A percentile compares a stretch with the other conserved stretches of the same genome.
phyloP scores from a whole-genome alignment of 2,329 filamentous ascomycete species.

The Aspergillus fructus region DNA sequence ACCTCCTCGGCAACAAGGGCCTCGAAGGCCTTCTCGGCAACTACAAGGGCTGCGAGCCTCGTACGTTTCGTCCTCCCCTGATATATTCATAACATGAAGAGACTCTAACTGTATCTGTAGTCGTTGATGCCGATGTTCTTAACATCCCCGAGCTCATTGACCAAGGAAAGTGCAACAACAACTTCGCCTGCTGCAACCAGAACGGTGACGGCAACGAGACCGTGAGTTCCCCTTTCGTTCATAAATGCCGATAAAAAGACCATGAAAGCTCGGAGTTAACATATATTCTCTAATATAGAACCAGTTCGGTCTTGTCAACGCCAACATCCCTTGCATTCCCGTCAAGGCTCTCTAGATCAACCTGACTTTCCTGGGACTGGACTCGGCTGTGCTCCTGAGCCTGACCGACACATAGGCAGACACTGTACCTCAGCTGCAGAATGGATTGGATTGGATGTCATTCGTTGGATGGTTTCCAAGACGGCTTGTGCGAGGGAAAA shows the following conservation, averaged over 20 bases:
- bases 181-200: slow-evolving; percentile 14
- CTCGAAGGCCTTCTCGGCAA: background rate
- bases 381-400: too few species aligned
- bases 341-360: background rate
- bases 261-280: background rate
- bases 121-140: background rate
- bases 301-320: background rate
- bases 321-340: background rate
- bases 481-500: too few species aligned
- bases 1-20: background rate
- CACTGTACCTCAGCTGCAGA: too few species aligned
- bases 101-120: background rate
- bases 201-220: background rate
- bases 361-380: background rate
- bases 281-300: background rate
- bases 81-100: too few species aligned
- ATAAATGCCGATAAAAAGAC: background rate
- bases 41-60: slow-evolving; percentile 5
- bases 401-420: too few species aligned
- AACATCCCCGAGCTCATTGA: background rate
- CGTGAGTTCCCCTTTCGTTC: background rate
- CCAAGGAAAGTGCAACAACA: slow-evolving; percentile 6
- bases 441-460: too few species aligned
- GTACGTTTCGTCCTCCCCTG: background rate
- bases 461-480: too few species aligned